Evolutionary conservation across 768 basidiomycete genomes (phyloP).

Genomic region (Podaxis rugospora): DNA sequence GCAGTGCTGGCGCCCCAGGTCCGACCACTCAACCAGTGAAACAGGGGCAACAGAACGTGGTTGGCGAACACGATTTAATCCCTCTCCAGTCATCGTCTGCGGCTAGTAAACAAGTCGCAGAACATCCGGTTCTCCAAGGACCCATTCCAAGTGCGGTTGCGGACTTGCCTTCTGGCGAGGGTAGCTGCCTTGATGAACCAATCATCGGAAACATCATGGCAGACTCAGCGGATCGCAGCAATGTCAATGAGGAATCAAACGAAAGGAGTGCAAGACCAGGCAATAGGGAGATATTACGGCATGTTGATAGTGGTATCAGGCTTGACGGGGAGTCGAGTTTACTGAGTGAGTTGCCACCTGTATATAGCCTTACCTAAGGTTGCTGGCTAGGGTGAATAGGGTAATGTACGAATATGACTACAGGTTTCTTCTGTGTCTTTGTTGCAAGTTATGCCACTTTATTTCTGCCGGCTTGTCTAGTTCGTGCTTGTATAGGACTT

Average conservation of each 20-base stretch:
- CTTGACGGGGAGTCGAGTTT: background rate
- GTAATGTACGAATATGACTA: background rate
- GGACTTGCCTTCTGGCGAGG: background rate
- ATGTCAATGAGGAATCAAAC: background rate
- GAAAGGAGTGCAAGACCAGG: background rate
- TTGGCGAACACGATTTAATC: too few species aligned
- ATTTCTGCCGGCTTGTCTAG: too few species aligned
- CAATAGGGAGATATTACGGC: slow-evolving; percentile 15
- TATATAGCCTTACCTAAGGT: slow-evolving; percentile 24
- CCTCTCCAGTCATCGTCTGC: too few species aligned
- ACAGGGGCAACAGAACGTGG: too few species aligned
- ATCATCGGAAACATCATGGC: background rate
- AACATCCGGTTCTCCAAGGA: too few species aligned
- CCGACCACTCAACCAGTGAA: too few species aligned
- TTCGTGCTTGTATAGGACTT: too few species aligned
- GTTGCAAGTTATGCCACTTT: too few species aligned
- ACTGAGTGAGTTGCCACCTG: slow-evolving; percentile 26
- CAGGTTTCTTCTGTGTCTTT: too few species aligned
- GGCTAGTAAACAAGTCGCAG: too few species aligned
- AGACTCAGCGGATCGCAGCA: background rate
- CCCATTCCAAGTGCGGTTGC: too few species aligned
- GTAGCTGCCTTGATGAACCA: background rate
- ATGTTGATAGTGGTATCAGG: slow-evolving; percentile 26
- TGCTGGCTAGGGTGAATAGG: background rate
- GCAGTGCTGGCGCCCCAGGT: too few species aligned